phyloP scores from a whole-genome alignment of 768 basidiomycete species.

The Tylopilus vinaceipallidus region DNA sequence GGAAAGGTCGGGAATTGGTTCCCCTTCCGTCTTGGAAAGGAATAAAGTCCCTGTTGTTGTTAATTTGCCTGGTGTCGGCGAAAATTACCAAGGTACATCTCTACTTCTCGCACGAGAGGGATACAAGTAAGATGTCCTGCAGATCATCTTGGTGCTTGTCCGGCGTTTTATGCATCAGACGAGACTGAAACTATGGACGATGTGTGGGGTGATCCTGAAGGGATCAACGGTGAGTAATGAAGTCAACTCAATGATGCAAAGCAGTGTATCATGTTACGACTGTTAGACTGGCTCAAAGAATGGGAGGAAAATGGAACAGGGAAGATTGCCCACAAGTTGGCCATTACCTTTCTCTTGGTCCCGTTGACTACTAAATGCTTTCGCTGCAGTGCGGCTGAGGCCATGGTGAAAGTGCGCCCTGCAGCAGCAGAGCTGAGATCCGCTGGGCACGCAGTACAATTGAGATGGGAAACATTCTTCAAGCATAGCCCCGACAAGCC shows the following conservation, averaged over 20 bases:
- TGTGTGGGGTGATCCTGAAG: constrained; percentile 38
- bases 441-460: constrained; percentile 44
- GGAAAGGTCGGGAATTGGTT: constrained; percentile 69
- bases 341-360: background rate
- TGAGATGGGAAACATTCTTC: constrained; percentile 52
- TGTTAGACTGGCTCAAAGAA: constrained; percentile 27
- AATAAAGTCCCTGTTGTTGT: constrained; percentile 41
- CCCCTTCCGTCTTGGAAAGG: constrained; percentile 42
- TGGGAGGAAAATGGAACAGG: constrained; percentile 42
- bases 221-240: constrained; percentile 37
- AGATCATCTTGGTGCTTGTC: constrained; percentile 32
- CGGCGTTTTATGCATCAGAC: constrained; percentile 39
- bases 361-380: background rate
- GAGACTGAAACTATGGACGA: constrained; percentile 47
- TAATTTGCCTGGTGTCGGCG: background rate
- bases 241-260: constrained; percentile 9
- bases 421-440: constrained; percentile 44
- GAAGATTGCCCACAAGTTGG: constrained; percentile 53
- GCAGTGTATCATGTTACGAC: background rate
- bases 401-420: constrained; percentile 56
- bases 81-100: constrained; percentile 39
- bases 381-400: constrained; percentile 45
- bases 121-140: background rate
- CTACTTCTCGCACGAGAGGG: no score
- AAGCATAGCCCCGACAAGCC: constrained; percentile 53